Conservation (phyloP, 73 alveolate species). For the Paramecium primaurelia region DNA sequence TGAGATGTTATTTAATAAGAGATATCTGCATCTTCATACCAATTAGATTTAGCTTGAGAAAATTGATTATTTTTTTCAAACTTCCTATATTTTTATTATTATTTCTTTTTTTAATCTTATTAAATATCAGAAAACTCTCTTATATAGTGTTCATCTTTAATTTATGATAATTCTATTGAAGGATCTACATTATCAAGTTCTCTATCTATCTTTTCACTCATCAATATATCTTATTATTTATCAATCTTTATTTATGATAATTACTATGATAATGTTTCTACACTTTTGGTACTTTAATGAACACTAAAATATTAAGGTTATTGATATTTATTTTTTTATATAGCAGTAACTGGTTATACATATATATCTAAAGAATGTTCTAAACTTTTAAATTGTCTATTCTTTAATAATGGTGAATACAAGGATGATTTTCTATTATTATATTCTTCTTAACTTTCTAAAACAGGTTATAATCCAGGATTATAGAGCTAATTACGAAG, state of each 20-base stretch:
- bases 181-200: neutral
- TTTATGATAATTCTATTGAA: neutral
- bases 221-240: neutral
- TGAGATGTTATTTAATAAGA: neutral
- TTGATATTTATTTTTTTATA: neutral
- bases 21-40: slow-evolving; percentile 24
- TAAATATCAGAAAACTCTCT: neutral
- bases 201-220: neutral
- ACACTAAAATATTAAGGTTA: neutral
- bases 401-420: neutral
- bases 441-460: neutral
- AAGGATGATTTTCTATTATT: neutral
- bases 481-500: neutral
- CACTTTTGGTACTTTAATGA: neutral
- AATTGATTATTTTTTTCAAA: neutral
- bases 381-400: neutral
- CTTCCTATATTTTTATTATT: neutral
- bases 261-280: neutral
- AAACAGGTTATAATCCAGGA: neutral
- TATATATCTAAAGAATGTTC: neutral
- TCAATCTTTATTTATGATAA: neutral
- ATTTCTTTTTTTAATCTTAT: neutral
- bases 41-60: neutral
- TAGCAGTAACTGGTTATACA: neutral
- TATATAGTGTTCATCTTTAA: neutral